Conservation (phyloP, 2,329 filamentous ascomycete genomes). For the Colletotrichum musae region DNA sequence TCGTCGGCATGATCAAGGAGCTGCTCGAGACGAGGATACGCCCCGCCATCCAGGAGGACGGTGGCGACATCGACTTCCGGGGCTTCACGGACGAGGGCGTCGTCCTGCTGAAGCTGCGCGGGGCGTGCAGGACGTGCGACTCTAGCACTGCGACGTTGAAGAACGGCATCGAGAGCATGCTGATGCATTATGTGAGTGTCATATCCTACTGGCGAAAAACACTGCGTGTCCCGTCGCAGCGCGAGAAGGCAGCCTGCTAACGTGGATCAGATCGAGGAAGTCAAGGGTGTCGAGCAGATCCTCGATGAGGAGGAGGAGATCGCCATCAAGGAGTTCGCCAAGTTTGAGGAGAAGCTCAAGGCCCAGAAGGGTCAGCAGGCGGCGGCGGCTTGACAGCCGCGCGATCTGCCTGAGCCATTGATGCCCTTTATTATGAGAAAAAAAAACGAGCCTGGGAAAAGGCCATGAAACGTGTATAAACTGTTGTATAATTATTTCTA, state of each 20-base stretch:
- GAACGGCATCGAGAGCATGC: slow-evolving; percentile 98
- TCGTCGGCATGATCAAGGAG: slow-evolving; percentile 99
- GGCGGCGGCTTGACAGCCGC: slow-evolving; percentile 23
- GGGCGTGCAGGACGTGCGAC: slow-evolving; percentile 95
- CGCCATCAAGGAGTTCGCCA: slow-evolving; percentile 88
- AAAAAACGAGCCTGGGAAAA: slow-evolving; percentile 2
- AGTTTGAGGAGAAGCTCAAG: slow-evolving; percentile 88
- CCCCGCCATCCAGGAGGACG: slow-evolving; percentile 96
- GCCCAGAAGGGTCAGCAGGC: slow-evolving; percentile 62
- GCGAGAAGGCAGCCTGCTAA: slow-evolving; percentile 45
- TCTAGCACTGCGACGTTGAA: slow-evolving; percentile 97
- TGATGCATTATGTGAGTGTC: slow-evolving; percentile 90
- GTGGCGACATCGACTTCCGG: slow-evolving; percentile 95
- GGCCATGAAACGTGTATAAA: slow-evolving; percentile 21
- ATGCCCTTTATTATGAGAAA: background rate
- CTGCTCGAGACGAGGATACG: slow-evolving; percentile 94
- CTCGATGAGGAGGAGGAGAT: slow-evolving; percentile 94
- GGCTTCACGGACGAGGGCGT: slow-evolving; percentile 86
- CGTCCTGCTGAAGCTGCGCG: slow-evolving; percentile 89
- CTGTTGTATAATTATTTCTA: slow-evolving; percentile 29
- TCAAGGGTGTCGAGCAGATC: slow-evolving; percentile 91
- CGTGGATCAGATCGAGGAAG: slow-evolving; percentile 86
- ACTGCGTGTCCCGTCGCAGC: background rate
- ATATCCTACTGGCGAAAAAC: background rate
- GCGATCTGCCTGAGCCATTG: background rate